phyloP scores from a whole-genome alignment of 2,329 filamentous ascomycete species.

The Coleophoma eucalyptorum region DNA sequence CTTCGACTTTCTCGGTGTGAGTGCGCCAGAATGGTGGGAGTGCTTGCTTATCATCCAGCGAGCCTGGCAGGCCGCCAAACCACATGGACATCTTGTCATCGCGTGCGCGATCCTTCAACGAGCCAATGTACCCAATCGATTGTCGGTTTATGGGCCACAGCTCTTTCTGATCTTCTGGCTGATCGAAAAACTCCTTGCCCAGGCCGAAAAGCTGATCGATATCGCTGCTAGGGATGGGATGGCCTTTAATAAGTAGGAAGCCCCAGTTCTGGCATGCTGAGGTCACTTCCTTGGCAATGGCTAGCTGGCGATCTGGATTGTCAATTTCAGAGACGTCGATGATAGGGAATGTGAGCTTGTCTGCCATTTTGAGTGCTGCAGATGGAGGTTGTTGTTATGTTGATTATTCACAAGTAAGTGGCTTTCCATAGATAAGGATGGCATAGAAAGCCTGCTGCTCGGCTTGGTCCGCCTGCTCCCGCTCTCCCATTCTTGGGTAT shows the following conservation, averaged over 20 bases:
- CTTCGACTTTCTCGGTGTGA: background rate
- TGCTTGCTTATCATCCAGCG: background rate
- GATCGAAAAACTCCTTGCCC: background rate
- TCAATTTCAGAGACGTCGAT: conserved; percentile 2
- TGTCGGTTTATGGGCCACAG: conserved; percentile 2
- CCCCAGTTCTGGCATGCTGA: conserved; percentile 4
- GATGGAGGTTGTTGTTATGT: background rate
- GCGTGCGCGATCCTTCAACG: background rate
- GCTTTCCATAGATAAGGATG: too few relatives aligned
- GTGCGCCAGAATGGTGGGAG: background rate
- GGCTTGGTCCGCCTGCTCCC: too few relatives aligned
- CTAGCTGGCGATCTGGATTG: background rate
- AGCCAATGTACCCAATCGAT: conserved; percentile 1
- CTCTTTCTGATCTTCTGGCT: conserved; percentile 1
- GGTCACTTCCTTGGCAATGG: conserved; percentile 1
- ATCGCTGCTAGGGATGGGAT: conserved; percentile 1
- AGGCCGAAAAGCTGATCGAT: conserved; percentile 2
- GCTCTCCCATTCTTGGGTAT: too few relatives aligned
- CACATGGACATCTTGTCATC: conserved; percentile 5
- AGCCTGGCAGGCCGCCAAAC: conserved; percentile 3
- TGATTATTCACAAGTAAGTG: background rate
- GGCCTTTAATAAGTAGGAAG: conserved; percentile 3
- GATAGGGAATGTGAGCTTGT: conserved; percentile 1
- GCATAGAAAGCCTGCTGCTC: too few relatives aligned
- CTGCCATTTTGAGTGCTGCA: background rate